Evolutionary conservation across 495 filamentous ascomycete genomes (phyloP).

Genomic region (Symbiotaphrina buchneri): DNA sequence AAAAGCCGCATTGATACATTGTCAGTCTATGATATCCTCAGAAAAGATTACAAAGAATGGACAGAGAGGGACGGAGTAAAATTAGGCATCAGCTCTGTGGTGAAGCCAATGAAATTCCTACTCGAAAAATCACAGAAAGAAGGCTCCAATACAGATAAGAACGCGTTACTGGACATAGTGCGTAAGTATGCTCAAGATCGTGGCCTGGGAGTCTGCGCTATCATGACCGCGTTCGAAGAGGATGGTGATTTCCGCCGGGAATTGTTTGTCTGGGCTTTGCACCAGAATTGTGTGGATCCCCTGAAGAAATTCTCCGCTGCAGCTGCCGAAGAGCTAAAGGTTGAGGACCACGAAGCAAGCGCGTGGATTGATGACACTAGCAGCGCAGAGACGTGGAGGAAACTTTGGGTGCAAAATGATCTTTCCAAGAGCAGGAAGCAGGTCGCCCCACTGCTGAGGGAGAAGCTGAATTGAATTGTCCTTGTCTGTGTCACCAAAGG

Average conservation of each 20-base stretch:
- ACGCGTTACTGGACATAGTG: constrained; percentile 13
- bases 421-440: constrained; percentile 5
- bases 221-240: constrained; percentile 42
- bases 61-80: constrained; percentile 23
- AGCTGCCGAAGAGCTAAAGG: constrained; percentile 22
- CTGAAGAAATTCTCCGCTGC: constrained; percentile 27
- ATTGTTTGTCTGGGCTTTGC: constrained; percentile 43
- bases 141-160: too few species aligned
- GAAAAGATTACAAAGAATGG: constrained; percentile 92
- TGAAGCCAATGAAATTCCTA: constrained; percentile 42
- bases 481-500: too few species aligned
- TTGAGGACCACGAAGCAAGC: constrained; percentile 34
- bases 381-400: constrained; percentile 6
- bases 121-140: constrained; percentile 27
- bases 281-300: constrained; percentile 18
- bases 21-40: constrained; percentile 47
- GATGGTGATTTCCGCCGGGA: constrained; percentile 43
- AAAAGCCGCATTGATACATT: constrained; percentile 52
- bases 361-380: constrained; percentile 1
- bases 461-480: too few species aligned
- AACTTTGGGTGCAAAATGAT: constrained; percentile 10
- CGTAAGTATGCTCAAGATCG: constrained; percentile 30
- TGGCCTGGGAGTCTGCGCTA: constrained; percentile 36
- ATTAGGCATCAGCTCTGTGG: constrained; percentile 55
- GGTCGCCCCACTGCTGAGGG: constrained; percentile 3